phyloP scores from a whole-genome alignment of 1,284 basidiomycete genomes.

The Papiliotrema nemorosa region DNA sequence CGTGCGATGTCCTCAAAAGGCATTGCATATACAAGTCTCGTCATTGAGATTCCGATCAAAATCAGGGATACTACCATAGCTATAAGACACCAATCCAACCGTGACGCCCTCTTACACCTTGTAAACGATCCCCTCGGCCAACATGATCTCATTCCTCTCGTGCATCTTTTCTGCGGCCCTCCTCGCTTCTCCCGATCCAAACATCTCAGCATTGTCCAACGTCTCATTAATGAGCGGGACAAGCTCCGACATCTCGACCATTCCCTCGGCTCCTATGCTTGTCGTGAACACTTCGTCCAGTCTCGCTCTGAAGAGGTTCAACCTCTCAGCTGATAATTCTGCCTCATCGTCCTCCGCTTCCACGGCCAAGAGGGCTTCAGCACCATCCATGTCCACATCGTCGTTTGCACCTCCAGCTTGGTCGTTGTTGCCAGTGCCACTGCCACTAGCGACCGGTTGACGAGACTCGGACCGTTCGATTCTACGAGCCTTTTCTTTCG shows the following conservation, averaged over 20 bases:
- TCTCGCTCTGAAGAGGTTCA: slow-evolving; percentile 71
- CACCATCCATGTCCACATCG: slow-evolving; percentile 62
- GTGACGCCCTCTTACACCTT: no score
- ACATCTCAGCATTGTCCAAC: slow-evolving; percentile 64
- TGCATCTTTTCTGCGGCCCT: slow-evolving; percentile 73
- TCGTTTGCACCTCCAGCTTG: slow-evolving; percentile 39
- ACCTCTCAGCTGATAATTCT: slow-evolving; percentile 49
- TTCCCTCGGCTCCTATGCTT: slow-evolving; percentile 65
- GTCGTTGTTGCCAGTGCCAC: background rate
- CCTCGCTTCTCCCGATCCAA: slow-evolving; percentile 74
- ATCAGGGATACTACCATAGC: no score
- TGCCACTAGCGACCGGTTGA: background rate
- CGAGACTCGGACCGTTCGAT: slow-evolving; percentile 36
- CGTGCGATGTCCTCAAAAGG: no score
- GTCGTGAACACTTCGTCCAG: slow-evolving; percentile 68
- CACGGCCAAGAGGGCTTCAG: slow-evolving; percentile 49
- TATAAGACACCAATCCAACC: no score
- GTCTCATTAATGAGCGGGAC: slow-evolving; percentile 77
- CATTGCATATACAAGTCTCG: no score
- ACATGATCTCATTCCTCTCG: slow-evolving; percentile 80
- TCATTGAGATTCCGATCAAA: no score
- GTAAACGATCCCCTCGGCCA: slow-evolving; percentile 69
- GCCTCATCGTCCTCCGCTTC: slow-evolving; percentile 53
- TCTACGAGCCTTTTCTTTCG: slow-evolving; percentile 51
- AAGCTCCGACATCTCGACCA: slow-evolving; percentile 66